Conservation (phyloP, 331 rosid genomes). For the Quercus phellos region DNA sequence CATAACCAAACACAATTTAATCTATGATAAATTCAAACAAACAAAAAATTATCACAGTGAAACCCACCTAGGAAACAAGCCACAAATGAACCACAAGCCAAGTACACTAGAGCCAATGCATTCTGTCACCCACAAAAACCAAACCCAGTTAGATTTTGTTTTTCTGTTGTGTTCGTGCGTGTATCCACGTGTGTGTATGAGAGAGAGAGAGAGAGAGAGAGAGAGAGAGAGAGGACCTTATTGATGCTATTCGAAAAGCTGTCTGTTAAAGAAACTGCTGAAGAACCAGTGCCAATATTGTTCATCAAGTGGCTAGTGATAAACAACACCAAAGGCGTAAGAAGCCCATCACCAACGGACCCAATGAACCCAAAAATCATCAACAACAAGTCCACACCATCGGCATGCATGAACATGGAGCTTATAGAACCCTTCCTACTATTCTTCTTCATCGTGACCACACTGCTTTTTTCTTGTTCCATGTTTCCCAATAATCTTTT, state of each 20-base stretch:
- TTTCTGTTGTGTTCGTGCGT: neutral
- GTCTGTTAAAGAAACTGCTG: neutral
- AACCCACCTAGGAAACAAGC: slow-evolving; percentile 77
- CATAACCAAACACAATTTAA: neutral
- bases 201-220: neutral
- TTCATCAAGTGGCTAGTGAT: slow-evolving; percentile 67
- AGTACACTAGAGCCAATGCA: slow-evolving; percentile 53
- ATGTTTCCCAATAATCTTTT: slow-evolving; percentile 6
- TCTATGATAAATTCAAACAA: neutral
- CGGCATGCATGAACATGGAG: slow-evolving; percentile 85
- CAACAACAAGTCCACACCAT: slow-evolving; percentile 42
- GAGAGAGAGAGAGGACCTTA: slow-evolving; percentile 35
- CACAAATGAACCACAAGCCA: slow-evolving; percentile 61
- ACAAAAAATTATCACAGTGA: neutral
- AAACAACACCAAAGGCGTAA: slow-evolving; percentile 53
- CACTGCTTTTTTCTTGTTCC: slow-evolving; percentile 17
- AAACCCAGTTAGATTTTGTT: slow-evolving; percentile 12
- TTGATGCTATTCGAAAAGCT: slow-evolving; percentile 35
- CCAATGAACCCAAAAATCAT: slow-evolving; percentile 72
- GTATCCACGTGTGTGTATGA: neutral
- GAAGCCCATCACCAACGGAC: slow-evolving; percentile 61
- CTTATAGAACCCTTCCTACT: slow-evolving; percentile 41
- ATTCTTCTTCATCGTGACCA: slow-evolving; percentile 25
- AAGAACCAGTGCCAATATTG: slow-evolving; percentile 39
- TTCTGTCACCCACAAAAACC: slow-evolving; percentile 44